phyloP scores from a whole-genome alignment of 305 asterid genomes.

The Fraxinus floribunda region DNA sequence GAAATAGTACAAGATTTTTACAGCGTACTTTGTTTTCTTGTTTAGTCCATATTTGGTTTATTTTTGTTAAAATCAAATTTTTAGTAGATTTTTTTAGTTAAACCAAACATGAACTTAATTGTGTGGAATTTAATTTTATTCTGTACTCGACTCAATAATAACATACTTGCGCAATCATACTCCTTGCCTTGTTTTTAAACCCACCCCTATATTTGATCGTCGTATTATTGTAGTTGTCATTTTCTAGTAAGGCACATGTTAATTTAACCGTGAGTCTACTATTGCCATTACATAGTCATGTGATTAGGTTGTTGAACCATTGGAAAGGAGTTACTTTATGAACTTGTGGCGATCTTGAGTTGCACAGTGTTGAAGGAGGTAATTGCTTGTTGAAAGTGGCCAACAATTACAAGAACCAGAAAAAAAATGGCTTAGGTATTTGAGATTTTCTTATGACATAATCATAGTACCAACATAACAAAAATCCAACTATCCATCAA shows the following conservation, averaged over 20 bases:
- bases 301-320: neutral
- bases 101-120: neutral
- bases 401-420: neutral
- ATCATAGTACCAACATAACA: constrained; percentile 2
- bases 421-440: neutral
- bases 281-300: neutral
- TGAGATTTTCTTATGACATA: neutral
- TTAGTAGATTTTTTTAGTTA: too few relatives aligned
- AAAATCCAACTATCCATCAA: neutral
- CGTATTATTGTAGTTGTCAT: neutral
- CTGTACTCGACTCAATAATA: neutral
- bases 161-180: neutral
- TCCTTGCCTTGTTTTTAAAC: neutral
- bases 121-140: neutral
- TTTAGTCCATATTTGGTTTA: neutral
- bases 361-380: neutral
- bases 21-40: neutral
- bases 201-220: neutral
- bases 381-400: neutral
- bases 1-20: too few relatives aligned
- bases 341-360: neutral
- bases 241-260: neutral
- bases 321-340: neutral
- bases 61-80: too few relatives aligned
- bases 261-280: neutral